phyloP scores from a whole-genome alignment of 176 grass and related monocot genomes.

The Oryza meridionalis region DNA sequence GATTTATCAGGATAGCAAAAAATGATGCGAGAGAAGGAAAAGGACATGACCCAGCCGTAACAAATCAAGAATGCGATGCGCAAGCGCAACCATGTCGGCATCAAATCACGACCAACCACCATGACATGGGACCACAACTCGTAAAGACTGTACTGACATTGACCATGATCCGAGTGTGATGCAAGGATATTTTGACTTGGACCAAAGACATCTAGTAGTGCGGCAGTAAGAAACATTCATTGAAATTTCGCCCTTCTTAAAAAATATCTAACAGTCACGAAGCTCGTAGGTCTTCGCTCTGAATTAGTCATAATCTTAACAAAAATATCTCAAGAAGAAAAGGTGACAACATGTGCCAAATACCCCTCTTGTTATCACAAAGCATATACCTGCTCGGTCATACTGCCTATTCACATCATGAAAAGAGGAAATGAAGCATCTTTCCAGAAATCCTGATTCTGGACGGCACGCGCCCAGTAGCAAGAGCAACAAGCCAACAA shows the following conservation, averaged over 20 bases:
- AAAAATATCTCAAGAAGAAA: neutral
- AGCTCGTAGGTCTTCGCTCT: neutral
- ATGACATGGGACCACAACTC: neutral
- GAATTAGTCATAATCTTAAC: too few species aligned
- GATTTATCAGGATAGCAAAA: too few species aligned
- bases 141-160: neutral
- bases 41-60: neutral
- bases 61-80: neutral
- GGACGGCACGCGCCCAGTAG: neutral
- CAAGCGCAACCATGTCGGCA: neutral
- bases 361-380: neutral
- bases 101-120: constrained; percentile 15
- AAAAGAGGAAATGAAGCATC: neutral
- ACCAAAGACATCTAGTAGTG: neutral
- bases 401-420: neutral
- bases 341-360: neutral
- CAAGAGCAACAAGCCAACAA: neutral
- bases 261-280: neutral
- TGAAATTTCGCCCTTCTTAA: neutral
- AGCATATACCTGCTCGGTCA: neutral
- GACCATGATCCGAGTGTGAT: neutral
- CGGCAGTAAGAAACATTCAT: neutral
- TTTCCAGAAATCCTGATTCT: neutral
- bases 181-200: neutral
- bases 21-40: too few species aligned